Evolutionary conservation across 495 filamentous ascomycete genomes (phyloP), one percentile per base, ranked within the genome.

Genomic region (Hypoxylon intermedium): DNA sequence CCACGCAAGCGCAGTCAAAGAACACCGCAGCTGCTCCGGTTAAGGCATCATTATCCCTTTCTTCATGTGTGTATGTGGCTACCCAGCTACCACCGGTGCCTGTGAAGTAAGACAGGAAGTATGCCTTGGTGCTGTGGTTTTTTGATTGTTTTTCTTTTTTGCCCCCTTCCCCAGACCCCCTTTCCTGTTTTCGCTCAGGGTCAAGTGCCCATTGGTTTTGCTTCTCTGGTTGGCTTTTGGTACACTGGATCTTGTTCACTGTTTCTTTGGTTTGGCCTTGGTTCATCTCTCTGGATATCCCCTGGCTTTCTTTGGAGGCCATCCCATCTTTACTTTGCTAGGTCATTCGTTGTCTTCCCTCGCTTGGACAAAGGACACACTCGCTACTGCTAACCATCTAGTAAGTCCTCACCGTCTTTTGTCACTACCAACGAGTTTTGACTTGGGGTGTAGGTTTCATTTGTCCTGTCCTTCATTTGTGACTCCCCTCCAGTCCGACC

Each of bases 231-330:
- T 54, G 7, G 24, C 24, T 26, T 7, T 26, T 26, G 24, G 24
- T 26, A 26, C 24, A 26, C 24, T 7, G 24, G 24, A n/a, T 26
- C 24, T 26, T 7, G 24, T 26, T 26, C 7, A 26, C 3, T 7
- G 24, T 7, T 45, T 45, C 21, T 48, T 41, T 9, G 28, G 24
- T 34, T 54, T 44, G 20, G n/a, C 30, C 45, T 48, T 24, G 23
- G 33, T 24, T 42, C 15, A 11, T 5, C 20, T 53, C 50, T 38
- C 26, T 36, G 5, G 50, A 30, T 36, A 21, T 19, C 21, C 11
- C 18, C 18, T 36, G 45, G 45, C 13, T 7, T 48, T 21, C 45
- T 23, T 48, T 30, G 30, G 45, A 20, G 15, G 16, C 45, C 45
- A 12, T 48, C 18, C 30, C 11, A 1, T 48, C 45, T 16, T 36